phyloP scores from a whole-genome alignment of 1,139 yeast species.

The Magnusiomyces ingens region DNA sequence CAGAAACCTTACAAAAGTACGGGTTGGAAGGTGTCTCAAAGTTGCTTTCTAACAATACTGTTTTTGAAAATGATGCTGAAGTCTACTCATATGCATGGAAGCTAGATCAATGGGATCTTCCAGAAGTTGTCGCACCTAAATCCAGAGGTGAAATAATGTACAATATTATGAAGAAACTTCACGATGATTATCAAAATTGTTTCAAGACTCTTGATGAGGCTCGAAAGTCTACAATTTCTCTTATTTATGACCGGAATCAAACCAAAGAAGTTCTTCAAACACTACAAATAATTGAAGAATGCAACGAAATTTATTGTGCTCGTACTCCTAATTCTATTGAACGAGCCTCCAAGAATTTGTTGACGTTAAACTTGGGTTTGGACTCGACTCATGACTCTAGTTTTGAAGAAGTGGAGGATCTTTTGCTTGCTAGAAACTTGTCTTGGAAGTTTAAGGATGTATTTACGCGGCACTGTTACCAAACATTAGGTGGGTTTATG shows the following conservation, averaged over 20 bases:
- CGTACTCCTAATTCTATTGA: neutral
- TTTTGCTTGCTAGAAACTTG: constrained; percentile 21
- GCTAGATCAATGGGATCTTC: constrained; percentile 57
- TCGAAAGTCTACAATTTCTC: constrained; percentile 4
- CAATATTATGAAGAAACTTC: constrained; percentile 20
- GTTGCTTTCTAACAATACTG: constrained; percentile 10
- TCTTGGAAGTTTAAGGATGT: constrained; percentile 18
- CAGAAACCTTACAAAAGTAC: constrained; percentile 10
- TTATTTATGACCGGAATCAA: neutral
- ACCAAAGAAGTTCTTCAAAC: constrained; percentile 3
- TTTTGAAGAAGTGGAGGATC: constrained; percentile 18
- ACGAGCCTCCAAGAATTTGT: no score
- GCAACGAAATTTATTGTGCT: constrained; percentile 7
- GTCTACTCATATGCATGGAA: constrained; percentile 46
- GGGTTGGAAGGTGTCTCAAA: constrained; percentile 15
- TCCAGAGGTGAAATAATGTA: constrained; percentile 43
- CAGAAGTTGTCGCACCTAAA: constrained; percentile 33
- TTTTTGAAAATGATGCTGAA: constrained; percentile 3
- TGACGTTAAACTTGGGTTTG: no score
- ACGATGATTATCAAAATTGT: constrained; percentile 1
- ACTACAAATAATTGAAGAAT: constrained; percentile 12
- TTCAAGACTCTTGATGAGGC: constrained; percentile 6
- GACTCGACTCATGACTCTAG: neutral
- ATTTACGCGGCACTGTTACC: no score
- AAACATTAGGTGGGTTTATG: no score